Percentiles rank a stretch among this genome's conserved stretches.
These are phyloP conservation scores for Cardiospermum halicacabum DNA, from an alignment of 345 rosid species.

Conservation along the genomic window DNA sequence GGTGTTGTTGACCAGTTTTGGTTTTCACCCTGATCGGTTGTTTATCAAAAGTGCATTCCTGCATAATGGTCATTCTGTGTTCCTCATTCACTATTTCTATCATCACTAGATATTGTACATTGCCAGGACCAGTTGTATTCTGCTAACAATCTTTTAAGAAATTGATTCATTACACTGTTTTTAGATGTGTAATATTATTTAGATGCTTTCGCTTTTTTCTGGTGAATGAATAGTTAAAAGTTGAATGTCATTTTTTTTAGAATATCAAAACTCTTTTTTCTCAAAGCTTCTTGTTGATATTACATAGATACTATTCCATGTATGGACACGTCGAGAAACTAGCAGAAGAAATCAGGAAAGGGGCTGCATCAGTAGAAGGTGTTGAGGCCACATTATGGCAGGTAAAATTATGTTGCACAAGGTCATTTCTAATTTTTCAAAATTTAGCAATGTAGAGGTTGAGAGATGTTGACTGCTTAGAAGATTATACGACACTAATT, in stretches of 20 bases:
- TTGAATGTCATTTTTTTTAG: no score
- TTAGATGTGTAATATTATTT: not conserved
- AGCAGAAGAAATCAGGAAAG: slow-evolving; percentile 90
- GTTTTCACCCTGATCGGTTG: not conserved
- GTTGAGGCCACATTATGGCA: slow-evolving; percentile 95
- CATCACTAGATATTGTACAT: not conserved
- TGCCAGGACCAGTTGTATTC: not conserved
- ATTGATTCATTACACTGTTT: not conserved
- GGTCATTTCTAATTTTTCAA: no score
- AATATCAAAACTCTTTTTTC: not conserved
- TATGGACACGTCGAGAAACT: slow-evolving; percentile 90
- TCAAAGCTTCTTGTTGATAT: slow-evolving; percentile 12
- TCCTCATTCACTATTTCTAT: not conserved
- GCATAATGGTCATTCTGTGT: not conserved
- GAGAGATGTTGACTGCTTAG: not conserved
- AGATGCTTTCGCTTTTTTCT: not conserved
- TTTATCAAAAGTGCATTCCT: not conserved
- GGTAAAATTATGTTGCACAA: slow-evolving; percentile 32
- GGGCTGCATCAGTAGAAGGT: slow-evolving; percentile 91
- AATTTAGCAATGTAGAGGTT: not conserved
- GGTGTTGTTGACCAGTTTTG: not conserved
- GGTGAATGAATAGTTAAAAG: no score
- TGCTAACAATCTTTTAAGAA: not conserved
- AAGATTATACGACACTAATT: not conserved
- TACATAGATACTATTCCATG: slow-evolving; percentile 93